Conservation (phyloP, 1,284 basidiomycete genomes). For the Sutorius eximius region DNA sequence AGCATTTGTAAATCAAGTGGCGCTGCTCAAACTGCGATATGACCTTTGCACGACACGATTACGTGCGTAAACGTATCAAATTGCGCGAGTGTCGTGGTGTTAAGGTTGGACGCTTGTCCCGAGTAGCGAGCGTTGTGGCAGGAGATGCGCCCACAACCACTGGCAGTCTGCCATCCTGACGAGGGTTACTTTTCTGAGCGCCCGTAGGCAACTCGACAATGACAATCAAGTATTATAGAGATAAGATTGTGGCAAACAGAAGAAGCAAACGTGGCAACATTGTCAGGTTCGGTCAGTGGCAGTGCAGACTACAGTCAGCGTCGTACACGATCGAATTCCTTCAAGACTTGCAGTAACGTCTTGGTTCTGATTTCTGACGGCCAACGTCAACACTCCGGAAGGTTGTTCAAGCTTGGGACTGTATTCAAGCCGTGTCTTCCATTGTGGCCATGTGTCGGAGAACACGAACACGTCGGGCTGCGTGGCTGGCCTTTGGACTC, state of each 20-base stretch:
- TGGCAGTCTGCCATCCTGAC: not conserved
- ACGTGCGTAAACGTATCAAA: conserved; percentile 14
- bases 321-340: not conserved
- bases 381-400: not conserved
- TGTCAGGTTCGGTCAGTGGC: conserved; percentile 13
- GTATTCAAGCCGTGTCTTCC: not conserved
- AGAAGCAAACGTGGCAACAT: conserved; percentile 20
- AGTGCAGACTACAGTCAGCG: conserved; percentile 3
- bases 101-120: not conserved
- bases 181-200: not conserved
- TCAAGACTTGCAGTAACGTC: too few species aligned
- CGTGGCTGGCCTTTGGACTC: conserved; percentile 59
- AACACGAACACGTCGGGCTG: conserved; percentile 49
- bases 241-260: not conserved
- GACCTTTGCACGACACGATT: conserved; percentile 13
- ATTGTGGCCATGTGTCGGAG: conserved; percentile 22
- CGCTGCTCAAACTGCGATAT: conserved; percentile 11
- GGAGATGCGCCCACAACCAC: not conserved
- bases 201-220: too few species aligned
- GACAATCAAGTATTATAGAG: too few species aligned
- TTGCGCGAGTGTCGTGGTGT: conserved; percentile 8
- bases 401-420: not conserved
- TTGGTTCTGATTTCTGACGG: not conserved
- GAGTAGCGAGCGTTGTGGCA: not conserved
- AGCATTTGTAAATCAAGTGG: conserved; percentile 17